Conservation (phyloP, 768 basidiomycete species). For the Rhizopogon sp. region DNA sequence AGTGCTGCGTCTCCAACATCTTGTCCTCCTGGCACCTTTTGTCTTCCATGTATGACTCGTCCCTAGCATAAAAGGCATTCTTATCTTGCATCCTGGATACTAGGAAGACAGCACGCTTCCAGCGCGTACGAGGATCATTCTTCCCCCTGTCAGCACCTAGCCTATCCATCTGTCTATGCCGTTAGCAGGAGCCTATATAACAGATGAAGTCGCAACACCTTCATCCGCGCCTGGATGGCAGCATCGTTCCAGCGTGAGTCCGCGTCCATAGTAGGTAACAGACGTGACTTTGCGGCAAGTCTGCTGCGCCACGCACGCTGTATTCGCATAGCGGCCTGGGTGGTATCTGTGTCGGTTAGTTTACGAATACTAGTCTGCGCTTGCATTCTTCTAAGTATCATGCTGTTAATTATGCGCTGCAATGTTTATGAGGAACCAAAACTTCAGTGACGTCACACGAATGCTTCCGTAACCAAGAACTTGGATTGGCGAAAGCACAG, state of each 20-base stretch:
- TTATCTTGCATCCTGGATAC: conserved; percentile 38
- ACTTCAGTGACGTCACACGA: not conserved
- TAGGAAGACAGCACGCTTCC: conserved; percentile 42
- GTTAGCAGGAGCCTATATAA: not conserved
- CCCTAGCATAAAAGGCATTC: conserved; percentile 28
- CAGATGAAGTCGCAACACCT: conserved; percentile 19
- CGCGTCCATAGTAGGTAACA: conserved; percentile 1
- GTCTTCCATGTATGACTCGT: not conserved
- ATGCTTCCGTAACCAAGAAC: not conserved
- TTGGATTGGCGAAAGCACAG: conserved; percentile 10
- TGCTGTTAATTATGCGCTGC: not conserved
- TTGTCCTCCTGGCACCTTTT: conserved; percentile 23
- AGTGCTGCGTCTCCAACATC: conserved; percentile 56
- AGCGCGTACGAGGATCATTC: conserved; percentile 41
- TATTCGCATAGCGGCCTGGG: conserved; percentile 32
- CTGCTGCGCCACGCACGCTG: conserved; percentile 35
- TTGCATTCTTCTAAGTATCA: not conserved
- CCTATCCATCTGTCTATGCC: conserved; percentile 30
- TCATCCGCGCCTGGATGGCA: conserved; percentile 29
- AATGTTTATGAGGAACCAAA: not conserved
- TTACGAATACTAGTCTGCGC: not conserved
- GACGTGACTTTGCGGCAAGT: conserved; percentile 10
- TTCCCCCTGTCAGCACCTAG: conserved; percentile 38
- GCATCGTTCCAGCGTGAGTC: conserved; percentile 30
- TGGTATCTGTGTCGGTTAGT: not conserved